phyloP scores from a whole-genome alignment of 768 basidiomycete genomes.

The Lentinula detonsa region DNA sequence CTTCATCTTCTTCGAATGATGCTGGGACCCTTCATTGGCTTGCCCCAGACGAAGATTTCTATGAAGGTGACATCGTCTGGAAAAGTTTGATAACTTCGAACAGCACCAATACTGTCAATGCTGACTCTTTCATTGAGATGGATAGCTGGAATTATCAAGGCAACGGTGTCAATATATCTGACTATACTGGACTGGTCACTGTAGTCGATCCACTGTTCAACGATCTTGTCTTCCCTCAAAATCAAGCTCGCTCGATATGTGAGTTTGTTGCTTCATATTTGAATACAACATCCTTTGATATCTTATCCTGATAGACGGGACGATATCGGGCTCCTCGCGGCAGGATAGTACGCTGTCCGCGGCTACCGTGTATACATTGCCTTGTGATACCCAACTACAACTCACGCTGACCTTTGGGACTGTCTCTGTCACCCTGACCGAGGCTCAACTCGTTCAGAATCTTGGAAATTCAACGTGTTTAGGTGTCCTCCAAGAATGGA shows the following conservation, averaged over 20 bases:
- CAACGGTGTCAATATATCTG: neutral
- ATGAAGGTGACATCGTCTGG: constrained; percentile 2
- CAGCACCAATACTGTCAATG: neutral
- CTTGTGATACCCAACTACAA: neutral
- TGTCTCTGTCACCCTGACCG: neutral
- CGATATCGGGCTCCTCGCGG: neutral
- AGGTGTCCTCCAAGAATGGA: constrained; percentile 3
- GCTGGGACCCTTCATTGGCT: constrained; percentile 2
- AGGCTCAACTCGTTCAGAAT: neutral
- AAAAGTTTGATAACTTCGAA: neutral
- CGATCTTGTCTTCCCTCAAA: neutral
- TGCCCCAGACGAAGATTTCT: neutral
- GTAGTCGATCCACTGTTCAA: neutral
- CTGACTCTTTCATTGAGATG: constrained; percentile 1
- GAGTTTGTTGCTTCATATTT: neutral
- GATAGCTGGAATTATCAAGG: neutral
- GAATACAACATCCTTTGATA: no score
- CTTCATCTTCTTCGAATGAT: neutral
- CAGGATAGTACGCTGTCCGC: neutral
- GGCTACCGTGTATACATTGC: neutral
- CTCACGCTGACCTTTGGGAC: constrained; percentile 2
- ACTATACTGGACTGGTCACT: neutral
- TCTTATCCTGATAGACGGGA: neutral
- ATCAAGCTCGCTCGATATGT: constrained; percentile 3
- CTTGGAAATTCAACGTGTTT: neutral